These are phyloP conservation scores for Funneliformis caledonium DNA, from an alignment of 371 early-diverging fungal species.

Conservation along the genomic window DNA sequence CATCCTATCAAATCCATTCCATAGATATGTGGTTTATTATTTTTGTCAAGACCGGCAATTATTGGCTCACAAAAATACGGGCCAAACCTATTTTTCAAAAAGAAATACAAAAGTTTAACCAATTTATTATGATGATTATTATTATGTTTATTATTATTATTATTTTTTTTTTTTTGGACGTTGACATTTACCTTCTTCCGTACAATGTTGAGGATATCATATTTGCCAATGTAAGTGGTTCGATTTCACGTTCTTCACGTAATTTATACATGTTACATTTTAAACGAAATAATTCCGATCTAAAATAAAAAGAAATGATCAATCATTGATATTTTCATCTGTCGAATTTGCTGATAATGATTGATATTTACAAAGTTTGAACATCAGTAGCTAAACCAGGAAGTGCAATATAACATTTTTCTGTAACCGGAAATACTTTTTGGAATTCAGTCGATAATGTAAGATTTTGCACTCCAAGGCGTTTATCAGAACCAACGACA, in stretches of 20 bases:
- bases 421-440: conserved; percentile 91
- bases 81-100: conserved; percentile 75
- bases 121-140: not conserved
- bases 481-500: conserved; percentile 96
- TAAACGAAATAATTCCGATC: conserved; percentile 90
- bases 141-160: too few relatives aligned
- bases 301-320: conserved; percentile 42
- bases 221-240: conserved; percentile 93
- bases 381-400: conserved; percentile 98
- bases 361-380: conserved; percentile 78
- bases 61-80: conserved; percentile 97
- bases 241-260: conserved; percentile 96
- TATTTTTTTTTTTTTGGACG: not conserved
- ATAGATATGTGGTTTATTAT: conserved; percentile 93
- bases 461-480: conserved; percentile 91
- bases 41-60: conserved; percentile 94
- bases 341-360: conserved; percentile 38
- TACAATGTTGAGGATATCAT: conserved; percentile 98
- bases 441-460: conserved; percentile 93
- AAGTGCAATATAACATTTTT: conserved; percentile 89
- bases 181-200: conserved; percentile 75
- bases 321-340: not conserved
- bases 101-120: not conserved
- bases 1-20: conserved; percentile 98
- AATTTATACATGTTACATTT: conserved; percentile 97